Evolutionary conservation across 2,329 filamentous ascomycete genomes (phyloP).

Genomic region (Diplodia mutila): DNA sequence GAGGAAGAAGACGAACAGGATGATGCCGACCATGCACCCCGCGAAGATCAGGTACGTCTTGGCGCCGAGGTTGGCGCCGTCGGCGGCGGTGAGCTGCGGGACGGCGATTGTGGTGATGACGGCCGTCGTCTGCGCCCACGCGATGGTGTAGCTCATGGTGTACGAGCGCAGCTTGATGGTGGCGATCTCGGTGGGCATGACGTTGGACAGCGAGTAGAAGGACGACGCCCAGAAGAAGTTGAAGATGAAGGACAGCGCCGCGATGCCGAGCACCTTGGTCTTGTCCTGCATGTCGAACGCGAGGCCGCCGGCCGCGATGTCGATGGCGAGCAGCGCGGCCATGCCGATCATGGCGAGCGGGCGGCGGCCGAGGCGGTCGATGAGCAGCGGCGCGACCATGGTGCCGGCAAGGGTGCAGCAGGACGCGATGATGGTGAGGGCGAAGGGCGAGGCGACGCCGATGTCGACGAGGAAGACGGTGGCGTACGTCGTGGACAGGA

Average conservation of each 20-base stretch:
- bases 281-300: slow-evolving; percentile 4
- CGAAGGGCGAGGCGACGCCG: slow-evolving; percentile 71
- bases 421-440: slow-evolving; percentile 63
- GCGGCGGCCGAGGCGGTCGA: slow-evolving; percentile 66
- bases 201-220: slow-evolving; percentile 19
- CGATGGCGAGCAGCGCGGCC: slow-evolving; percentile 32
- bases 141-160: slow-evolving; percentile 21
- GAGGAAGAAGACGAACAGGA: slow-evolving; percentile 52
- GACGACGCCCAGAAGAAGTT: slow-evolving; percentile 21
- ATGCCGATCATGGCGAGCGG: slow-evolving; percentile 49
- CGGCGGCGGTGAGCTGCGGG: background rate
- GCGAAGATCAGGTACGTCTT: slow-evolving; percentile 51
- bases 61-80: slow-evolving; percentile 2
- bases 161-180: slow-evolving; percentile 20
- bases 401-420: slow-evolving; percentile 48
- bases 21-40: slow-evolving; percentile 49
- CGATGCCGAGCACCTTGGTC: slow-evolving; percentile 7
- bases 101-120: slow-evolving; percentile 22
- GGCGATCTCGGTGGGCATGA: slow-evolving; percentile 17
- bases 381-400: slow-evolving; percentile 64
- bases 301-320: slow-evolving; percentile 3
- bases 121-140: slow-evolving; percentile 19
- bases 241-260: slow-evolving; percentile 12
- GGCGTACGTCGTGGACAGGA: slow-evolving; percentile 53
- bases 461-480: slow-evolving; percentile 78